Evolutionary conservation across 768 basidiomycete species (phyloP), one percentile per base, ranked within the genome.

Genomic region (Cystofilobasidium ferigula): DNA sequence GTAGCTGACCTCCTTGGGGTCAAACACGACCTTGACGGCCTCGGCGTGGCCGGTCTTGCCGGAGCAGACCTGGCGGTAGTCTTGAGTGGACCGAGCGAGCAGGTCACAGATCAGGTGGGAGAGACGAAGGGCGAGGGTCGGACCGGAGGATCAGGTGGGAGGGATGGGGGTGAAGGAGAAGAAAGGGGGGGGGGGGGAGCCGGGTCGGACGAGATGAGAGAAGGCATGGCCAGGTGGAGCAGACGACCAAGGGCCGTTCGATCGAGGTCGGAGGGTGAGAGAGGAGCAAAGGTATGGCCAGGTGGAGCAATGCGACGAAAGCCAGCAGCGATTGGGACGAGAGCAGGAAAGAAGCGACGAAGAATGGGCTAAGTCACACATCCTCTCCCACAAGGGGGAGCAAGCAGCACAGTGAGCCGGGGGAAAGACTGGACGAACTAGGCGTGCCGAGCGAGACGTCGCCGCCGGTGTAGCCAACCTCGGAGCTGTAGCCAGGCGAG

Each of bases 11-110:
- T 85, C 77, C 20, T 75, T 77, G 0, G 88, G 87, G 30, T 69
- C 71, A 70, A 90, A 97, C 74, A 88, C 86, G 66, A 98, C 85
- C 74, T 81, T 83, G 68, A 91, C 75, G 8, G 90, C 85, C 76
- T 97, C 94, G 0, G 94, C 94, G 74, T 95, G 91, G 56, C 85
- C 82, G 3, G 94, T 97, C 28, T 77, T 72, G 1, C 92, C 93
- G 2, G 79, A 59, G 63, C 63, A 64, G 9, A 64, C 63, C 34
- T 59, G 34, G 35, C 63, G 57, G 43, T 64, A 64, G 42, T 36
- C 63, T 64, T 48, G n/a, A 24, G 10, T 42, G 10, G 40, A 42
- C 40, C 10, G 20, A 42, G 20, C 10, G 10, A 20, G 40, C 20
- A 10, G 40, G 40, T 10, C 40, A 42, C 10, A 20, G 40, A 10